phyloP scores from a whole-genome alignment of 495 filamentous ascomycete species.

The Ramalina peruviana region DNA sequence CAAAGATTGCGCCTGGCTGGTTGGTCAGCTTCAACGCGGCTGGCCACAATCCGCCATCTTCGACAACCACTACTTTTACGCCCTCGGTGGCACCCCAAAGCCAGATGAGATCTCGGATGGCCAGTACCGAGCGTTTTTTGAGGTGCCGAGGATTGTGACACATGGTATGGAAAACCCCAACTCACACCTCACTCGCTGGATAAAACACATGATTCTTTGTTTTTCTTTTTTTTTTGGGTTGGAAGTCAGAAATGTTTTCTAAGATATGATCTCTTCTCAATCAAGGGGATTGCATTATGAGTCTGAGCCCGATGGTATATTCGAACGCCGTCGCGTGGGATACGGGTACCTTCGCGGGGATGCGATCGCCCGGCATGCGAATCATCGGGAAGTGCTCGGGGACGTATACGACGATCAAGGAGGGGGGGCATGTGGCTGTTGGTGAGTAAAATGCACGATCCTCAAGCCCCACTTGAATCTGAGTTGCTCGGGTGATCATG shows the following conservation, averaged over 20 bases:
- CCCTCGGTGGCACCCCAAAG: neutral
- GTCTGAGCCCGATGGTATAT: neutral
- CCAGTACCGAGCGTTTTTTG: neutral
- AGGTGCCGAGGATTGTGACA: neutral
- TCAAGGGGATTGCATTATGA: neutral
- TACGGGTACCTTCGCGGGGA: neutral
- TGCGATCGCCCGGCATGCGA: neutral
- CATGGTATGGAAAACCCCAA: neutral
- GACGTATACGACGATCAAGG: neutral
- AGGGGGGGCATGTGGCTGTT: neutral
- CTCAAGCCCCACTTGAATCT: no score
- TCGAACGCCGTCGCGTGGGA: neutral
- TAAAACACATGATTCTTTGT: neutral
- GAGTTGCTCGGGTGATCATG: no score
- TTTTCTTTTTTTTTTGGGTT: neutral
- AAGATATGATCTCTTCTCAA: neutral
- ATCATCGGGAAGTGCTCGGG: neutral
- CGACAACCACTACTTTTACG: neutral
- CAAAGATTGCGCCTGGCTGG: neutral
- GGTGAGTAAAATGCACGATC: neutral
- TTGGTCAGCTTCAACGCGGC: neutral
- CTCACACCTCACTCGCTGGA: neutral
- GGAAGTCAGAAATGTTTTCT: neutral
- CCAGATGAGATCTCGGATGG: neutral
- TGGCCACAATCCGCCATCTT: neutral